phyloP scores from a whole-genome alignment of 371 early-diverging fungal species.

The Phascolomyces articulosus region DNA sequence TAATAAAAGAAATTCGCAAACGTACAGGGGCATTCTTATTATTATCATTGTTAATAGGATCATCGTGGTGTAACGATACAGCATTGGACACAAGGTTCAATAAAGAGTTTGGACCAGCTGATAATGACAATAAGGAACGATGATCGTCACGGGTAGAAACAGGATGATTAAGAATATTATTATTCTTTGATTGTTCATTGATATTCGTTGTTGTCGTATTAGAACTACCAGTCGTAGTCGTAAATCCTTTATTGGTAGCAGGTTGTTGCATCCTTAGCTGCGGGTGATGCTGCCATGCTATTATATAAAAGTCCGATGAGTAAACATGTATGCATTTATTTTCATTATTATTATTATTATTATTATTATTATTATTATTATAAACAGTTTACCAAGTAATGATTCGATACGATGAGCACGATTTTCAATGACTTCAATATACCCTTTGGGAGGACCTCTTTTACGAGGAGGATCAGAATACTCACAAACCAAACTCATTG shows the following conservation, averaged over 20 bases:
- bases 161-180: not conserved
- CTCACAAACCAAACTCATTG: constrained; percentile 39
- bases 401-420: constrained; percentile 71
- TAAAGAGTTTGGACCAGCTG: constrained; percentile 7
- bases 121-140: not conserved
- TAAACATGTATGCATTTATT: not conserved
- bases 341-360: not conserved
- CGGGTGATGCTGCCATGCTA: constrained; percentile 5
- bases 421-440: constrained; percentile 74
- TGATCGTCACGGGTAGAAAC: not conserved
- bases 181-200: not conserved
- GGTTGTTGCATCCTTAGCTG: constrained; percentile 6
- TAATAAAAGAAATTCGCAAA: not conserved
- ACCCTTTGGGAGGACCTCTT: constrained; percentile 78
- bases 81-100: constrained; percentile 13
- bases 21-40: constrained; percentile 23
- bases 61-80: not conserved
- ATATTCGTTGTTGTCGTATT: not conserved
- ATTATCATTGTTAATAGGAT: not conserved
- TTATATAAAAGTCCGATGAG: not conserved
- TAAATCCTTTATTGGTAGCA: not conserved
- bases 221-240: not conserved
- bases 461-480: constrained; percentile 49
- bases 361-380: not conserved
- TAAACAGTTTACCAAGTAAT: constrained; percentile 35